Evolutionary conservation across 116 monocot genomes (phyloP).

Genomic region (Cymodocea nodosa): DNA sequence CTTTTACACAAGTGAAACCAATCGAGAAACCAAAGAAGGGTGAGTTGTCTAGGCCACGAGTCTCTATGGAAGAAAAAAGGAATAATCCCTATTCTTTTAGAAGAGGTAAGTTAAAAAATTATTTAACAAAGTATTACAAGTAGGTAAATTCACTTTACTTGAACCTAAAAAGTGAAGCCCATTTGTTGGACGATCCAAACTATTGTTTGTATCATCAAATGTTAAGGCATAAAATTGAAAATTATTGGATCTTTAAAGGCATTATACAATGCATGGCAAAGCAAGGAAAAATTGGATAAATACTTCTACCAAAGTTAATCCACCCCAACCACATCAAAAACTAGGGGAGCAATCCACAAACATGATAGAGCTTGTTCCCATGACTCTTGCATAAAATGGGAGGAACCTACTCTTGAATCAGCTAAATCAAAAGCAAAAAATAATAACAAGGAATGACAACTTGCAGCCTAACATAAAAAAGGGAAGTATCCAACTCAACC

Average conservation of each 20-base stretch:
- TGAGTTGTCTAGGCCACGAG: too few species aligned
- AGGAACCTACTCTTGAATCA: neutral
- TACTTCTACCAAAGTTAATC: neutral
- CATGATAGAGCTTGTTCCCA: neutral
- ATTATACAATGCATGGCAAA: neutral
- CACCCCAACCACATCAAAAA: neutral
- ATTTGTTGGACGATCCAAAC: neutral
- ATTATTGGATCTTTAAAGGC: neutral
- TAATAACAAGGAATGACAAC: neutral
- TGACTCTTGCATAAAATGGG: neutral
- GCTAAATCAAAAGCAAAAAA: neutral
- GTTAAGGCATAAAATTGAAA: neutral
- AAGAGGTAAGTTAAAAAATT: neutral
- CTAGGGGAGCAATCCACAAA: neutral
- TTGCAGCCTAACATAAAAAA: neutral
- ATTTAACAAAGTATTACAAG: neutral
- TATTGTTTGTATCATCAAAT: neutral
- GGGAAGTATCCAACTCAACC: neutral
- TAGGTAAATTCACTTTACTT: neutral
- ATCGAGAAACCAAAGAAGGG: neutral
- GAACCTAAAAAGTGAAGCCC: neutral
- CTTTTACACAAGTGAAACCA: neutral
- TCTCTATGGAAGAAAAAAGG: neutral
- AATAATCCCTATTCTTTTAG: neutral
- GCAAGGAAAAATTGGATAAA: neutral